These are phyloP conservation scores for Ilex aquifolium DNA, from an alignment of 257 asterid species.

Conservation along the genomic window DNA sequence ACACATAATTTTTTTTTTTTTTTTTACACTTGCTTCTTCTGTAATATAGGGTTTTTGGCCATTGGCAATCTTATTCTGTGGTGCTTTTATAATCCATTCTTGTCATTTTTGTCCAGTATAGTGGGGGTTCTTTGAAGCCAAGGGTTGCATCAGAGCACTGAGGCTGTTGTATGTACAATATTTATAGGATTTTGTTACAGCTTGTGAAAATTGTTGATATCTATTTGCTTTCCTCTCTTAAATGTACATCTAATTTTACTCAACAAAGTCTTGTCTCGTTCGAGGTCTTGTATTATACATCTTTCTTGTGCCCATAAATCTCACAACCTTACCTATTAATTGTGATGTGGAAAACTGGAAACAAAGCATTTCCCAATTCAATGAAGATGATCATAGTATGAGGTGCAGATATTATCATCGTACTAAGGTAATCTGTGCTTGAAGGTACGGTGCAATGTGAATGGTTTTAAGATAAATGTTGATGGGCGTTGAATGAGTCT, in stretches of 20 bases:
- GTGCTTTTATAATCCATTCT: constrained; percentile 8
- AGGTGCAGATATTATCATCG: no score
- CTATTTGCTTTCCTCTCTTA: neutral
- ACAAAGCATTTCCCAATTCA: no score
- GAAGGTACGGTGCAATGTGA: no score
- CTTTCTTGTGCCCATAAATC: neutral
- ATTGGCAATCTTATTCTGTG: constrained; percentile 9
- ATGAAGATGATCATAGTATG: no score
- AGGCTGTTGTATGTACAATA: no score
- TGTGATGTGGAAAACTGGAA: no score
- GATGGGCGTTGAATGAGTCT: no score
- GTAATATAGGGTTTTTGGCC: constrained; percentile 20
- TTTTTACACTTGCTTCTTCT: neutral
- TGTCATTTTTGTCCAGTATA: neutral
- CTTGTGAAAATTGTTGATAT: neutral
- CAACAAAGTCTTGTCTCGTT: neutral
- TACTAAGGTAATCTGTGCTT: no score
- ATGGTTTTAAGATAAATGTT: no score
- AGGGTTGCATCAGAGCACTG: no score
- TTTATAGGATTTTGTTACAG: neutral
- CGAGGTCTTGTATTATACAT: neutral
- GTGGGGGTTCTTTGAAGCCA: neutral
- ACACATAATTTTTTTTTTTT: neutral
- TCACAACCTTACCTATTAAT: neutral
- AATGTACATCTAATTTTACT: neutral